Percentiles rank a stretch among this genome's conserved stretches.
Evolutionary conservation across 176 grass and related monocot species (phyloP).

Genomic region (Poa pratensis): DNA sequence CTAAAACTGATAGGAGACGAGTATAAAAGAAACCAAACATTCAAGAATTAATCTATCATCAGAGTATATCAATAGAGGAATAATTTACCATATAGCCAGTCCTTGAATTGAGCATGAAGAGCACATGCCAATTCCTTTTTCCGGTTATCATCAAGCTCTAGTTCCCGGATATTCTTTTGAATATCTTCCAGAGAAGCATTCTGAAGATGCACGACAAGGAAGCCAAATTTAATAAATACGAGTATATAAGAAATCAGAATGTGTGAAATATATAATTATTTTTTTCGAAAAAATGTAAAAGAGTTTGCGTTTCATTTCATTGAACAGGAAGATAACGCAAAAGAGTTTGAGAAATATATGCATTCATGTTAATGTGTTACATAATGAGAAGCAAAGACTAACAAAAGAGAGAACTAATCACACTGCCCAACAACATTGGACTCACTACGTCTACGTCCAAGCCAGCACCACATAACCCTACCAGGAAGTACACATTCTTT

Average conservation of each 20-base stretch:
- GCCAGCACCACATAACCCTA: conserved; percentile 20
- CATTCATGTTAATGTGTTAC: conserved; percentile 14
- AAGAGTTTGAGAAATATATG: not conserved
- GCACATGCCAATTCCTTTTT: conserved; percentile 83
- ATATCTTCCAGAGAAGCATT: conserved; percentile 71
- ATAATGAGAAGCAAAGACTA: conserved; percentile 22
- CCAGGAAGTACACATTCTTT: not conserved
- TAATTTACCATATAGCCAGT: conserved; percentile 92
- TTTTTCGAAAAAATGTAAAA: no score
- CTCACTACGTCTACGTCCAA: conserved; percentile 37
- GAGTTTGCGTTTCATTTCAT: no score
- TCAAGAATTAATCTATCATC: conserved; percentile 22
- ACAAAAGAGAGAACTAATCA: conserved; percentile 47
- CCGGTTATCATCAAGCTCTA: conserved; percentile 83
- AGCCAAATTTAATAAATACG: conserved; percentile 22
- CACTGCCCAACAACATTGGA: conserved; percentile 23
- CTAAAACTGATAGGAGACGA: conserved; percentile 22
- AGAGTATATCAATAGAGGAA: conserved; percentile 28
- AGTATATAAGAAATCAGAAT: conserved; percentile 17
- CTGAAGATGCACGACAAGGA: conserved; percentile 58
- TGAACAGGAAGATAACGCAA: no score
- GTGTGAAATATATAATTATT: not conserved
- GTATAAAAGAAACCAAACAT: conserved; percentile 15
- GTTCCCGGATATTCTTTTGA: conserved; percentile 74
- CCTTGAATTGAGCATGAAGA: conserved; percentile 93